Conservation (phyloP, 2,329 filamentous ascomycete genomes). For the Nannizziopsis arthrosporioides region DNA sequence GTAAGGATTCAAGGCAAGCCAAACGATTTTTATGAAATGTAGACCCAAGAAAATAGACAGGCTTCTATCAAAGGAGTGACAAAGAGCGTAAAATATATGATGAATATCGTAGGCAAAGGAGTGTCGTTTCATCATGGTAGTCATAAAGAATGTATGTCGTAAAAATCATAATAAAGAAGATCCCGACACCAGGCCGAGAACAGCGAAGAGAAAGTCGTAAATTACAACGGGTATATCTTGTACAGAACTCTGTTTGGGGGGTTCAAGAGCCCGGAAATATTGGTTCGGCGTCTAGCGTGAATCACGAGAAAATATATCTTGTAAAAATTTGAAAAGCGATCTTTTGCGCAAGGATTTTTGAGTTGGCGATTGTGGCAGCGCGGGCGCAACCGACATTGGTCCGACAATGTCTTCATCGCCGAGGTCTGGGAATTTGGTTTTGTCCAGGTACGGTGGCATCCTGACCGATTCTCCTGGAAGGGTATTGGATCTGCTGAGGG, state of each 20-base stretch:
- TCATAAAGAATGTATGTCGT: conserved; percentile 12
- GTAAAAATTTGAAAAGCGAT: conserved; percentile 35
- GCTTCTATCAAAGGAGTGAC: conserved; percentile 9
- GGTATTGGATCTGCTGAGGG: conserved; percentile 28
- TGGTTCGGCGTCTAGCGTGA: not conserved
- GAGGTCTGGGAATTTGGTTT: conserved; percentile 76
- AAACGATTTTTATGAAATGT: not conserved
- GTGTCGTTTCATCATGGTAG: conserved; percentile 11
- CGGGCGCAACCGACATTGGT: conserved; percentile 56
- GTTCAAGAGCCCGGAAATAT: not conserved
- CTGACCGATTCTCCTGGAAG: conserved; percentile 41
- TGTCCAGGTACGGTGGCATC: conserved; percentile 34
- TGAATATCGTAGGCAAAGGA: conserved; percentile 9
- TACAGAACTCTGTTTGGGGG: conserved; percentile 2
- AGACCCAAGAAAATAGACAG: not conserved
- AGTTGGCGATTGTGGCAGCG: conserved; percentile 32
- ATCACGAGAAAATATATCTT: conserved; percentile 27
- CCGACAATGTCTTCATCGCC: conserved; percentile 90
- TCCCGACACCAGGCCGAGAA: conserved; percentile 8
- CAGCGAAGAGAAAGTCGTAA: not conserved
- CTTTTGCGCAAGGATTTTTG: conserved; percentile 31
- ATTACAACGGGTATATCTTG: conserved; percentile 9
- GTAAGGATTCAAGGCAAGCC: not conserved
- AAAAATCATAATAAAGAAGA: conserved; percentile 1
- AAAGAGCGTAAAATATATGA: conserved; percentile 7